These are phyloP conservation scores for Fusarium fracticaudum DNA, from an alignment of 2,329 filamentous ascomycete species.

Conservation along the genomic window DNA sequence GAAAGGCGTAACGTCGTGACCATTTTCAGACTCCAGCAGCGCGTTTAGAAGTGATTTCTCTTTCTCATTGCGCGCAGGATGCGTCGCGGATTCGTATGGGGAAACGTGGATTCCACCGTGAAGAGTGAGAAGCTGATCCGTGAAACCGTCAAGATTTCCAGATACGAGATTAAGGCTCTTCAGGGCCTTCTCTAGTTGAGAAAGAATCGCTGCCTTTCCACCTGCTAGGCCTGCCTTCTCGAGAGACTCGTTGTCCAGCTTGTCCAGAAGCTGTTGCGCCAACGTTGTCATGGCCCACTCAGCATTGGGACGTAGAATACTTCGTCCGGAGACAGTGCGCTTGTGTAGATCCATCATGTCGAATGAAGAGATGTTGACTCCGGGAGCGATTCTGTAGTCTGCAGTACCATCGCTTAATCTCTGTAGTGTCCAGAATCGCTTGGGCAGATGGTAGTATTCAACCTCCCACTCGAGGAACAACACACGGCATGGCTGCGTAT, in stretches of 20 bases:
- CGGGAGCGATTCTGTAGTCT: neutral
- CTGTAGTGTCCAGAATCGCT: neutral
- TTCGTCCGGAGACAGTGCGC: neutral
- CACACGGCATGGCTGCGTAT: neutral
- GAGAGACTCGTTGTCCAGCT: neutral
- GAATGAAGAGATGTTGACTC: neutral
- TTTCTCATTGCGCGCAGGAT: neutral
- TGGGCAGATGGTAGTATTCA: neutral
- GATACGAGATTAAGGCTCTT: neutral
- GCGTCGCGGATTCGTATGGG: fast-evolving
- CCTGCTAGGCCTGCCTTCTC: neutral
- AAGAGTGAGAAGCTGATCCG: neutral
- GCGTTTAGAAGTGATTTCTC: neutral
- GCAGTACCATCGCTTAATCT: neutral
- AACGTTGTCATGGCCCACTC: neutral
- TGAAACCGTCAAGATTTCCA: neutral
- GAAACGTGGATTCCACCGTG: neutral
- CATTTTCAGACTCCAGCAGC: fast-evolving
- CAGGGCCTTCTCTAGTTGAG: neutral
- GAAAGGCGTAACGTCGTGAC: neutral
- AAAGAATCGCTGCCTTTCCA: neutral
- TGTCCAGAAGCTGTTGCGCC: neutral
- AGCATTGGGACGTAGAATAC: neutral
- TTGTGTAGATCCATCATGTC: neutral
- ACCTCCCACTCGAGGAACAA: neutral